A percentile compares a stretch with the other conserved stretches of the same genome.
Evolutionary conservation across 176 grass and related monocot genomes (phyloP).

Genomic region (Aegilops tauschii): DNA sequence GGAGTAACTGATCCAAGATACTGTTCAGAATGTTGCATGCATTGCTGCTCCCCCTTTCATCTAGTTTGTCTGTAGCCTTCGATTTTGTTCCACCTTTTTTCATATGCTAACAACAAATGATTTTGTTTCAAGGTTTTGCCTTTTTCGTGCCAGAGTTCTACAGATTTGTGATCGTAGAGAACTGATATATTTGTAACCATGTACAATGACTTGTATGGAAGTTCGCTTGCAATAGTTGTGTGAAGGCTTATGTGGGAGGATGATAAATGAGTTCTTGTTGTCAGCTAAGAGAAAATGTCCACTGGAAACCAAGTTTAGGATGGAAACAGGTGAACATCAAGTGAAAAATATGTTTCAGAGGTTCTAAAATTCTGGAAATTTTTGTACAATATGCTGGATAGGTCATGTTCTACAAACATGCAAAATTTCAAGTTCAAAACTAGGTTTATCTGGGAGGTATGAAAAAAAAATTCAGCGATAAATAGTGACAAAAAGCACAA

Average conservation of each 20-base stretch:
- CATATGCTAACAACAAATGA: not conserved
- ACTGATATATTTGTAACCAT: not conserved
- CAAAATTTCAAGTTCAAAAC: too few species aligned
- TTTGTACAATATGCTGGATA: too few species aligned
- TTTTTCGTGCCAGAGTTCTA: not conserved
- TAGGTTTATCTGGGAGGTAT: too few species aligned
- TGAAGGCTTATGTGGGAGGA: not conserved
- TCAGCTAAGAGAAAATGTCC: too few species aligned
- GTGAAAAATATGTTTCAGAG: too few species aligned
- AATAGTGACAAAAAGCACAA: too few species aligned
- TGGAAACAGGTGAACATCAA: too few species aligned
- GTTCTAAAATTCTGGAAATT: too few species aligned
- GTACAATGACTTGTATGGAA: not conserved
- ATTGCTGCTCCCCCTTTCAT: not conserved
- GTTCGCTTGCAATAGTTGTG: not conserved
- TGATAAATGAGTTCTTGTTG: not conserved
- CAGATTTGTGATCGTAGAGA: not conserved
- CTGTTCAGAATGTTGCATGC: not conserved
- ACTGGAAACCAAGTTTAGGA: too few species aligned
- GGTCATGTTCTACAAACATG: too few species aligned
- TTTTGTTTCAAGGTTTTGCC: not conserved
- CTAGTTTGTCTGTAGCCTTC: not conserved
- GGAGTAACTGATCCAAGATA: conserved; percentile 1
- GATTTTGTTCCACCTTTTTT: not conserved
- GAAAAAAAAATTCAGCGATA: too few species aligned